Evolutionary conservation across 306 rosid species (phyloP), one percentile per base, ranked within the genome.

Genomic region (Cyamopsis tetragonoloba): DNA sequence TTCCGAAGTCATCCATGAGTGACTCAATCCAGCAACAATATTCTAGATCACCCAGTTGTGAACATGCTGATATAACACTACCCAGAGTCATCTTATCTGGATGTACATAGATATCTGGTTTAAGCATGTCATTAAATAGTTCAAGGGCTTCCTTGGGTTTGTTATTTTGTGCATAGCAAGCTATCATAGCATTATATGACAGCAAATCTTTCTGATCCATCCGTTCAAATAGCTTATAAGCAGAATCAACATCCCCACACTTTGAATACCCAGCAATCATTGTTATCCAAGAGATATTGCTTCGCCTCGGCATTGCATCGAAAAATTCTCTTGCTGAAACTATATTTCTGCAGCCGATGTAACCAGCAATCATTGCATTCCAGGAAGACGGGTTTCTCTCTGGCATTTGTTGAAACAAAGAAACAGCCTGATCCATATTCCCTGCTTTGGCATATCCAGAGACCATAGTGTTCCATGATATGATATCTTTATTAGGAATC

Each of bases 381-480:
- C 92, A 90, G 13, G 97, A 90, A 43, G 83, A 83, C 43, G 48
- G 38, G 56, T 70, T 87, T 70, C 81, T 91, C 83, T 82, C 81
- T 0, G 87, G 83, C 86, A 85, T 87, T 60, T 44, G 75, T 24
- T 27, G 80, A 84, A 87, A 91, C 64, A 91, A 65, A 43, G 54
- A 73, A 46, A 22, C 24, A 1, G 92, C 97, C 54, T 15, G 54
- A 44, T 80, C 85, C 90, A 91, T 82, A 63, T 80, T 68, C 47
- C 84, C 82, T 4, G 37, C 61, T 62, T 76, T 84, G 5, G 85
- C 84, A 62, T 77, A 87, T 50, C 87, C 91, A 2, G 87, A 80
- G 51, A 91, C 37, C 85, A 87, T 87, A 5, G 88, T 80, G 66
- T 86, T 91, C 95, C 97, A 87, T 20, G 97, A 87, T 65, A 85